phyloP scores from a whole-genome alignment of 768 basidiomycete genomes.

The Suillus alpinus region DNA sequence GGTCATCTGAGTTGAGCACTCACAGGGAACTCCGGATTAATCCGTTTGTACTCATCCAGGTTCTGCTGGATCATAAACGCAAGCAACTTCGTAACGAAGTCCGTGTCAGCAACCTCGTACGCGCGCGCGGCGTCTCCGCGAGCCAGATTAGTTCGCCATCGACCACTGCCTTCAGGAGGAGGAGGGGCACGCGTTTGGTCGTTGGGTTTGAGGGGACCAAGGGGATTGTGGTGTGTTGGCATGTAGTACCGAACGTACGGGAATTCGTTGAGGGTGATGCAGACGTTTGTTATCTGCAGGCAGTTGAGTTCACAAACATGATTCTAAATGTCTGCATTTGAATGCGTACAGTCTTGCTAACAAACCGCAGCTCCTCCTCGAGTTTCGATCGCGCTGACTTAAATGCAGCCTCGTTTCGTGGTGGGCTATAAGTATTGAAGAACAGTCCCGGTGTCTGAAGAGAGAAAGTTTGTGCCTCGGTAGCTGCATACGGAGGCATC shows the following conservation, averaged over 20 bases:
- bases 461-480: conserved; percentile 85
- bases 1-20: conserved; percentile 26
- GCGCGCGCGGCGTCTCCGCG: conserved; percentile 67
- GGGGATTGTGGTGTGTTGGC: conserved; percentile 75
- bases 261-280: conserved; percentile 87
- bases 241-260: conserved; percentile 93
- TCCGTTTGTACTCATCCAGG: conserved; percentile 84
- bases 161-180: conserved; percentile 57
- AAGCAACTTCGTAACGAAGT: conserved; percentile 77
- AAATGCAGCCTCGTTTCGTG: conserved; percentile 64
- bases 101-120: conserved; percentile 67
- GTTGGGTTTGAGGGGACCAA: conserved; percentile 78
- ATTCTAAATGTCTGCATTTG: background rate
- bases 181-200: conserved; percentile 62
- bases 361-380: conserved; percentile 83
- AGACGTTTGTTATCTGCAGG: conserved; percentile 77
- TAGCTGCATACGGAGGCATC: conserved; percentile 45
- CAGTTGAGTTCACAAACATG: background rate
- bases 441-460: conserved; percentile 75
- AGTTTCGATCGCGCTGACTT: conserved; percentile 69
- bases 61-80: conserved; percentile 82
- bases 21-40: conserved; percentile 86
- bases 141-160: conserved; percentile 83
- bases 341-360: conserved; percentile 58
- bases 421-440: conserved; percentile 87